Percentiles rank a stretch among this genome's conserved stretches.
phyloP scores from a whole-genome alignment of 2,329 filamentous ascomycete species.

The Verticillium nubilum region DNA sequence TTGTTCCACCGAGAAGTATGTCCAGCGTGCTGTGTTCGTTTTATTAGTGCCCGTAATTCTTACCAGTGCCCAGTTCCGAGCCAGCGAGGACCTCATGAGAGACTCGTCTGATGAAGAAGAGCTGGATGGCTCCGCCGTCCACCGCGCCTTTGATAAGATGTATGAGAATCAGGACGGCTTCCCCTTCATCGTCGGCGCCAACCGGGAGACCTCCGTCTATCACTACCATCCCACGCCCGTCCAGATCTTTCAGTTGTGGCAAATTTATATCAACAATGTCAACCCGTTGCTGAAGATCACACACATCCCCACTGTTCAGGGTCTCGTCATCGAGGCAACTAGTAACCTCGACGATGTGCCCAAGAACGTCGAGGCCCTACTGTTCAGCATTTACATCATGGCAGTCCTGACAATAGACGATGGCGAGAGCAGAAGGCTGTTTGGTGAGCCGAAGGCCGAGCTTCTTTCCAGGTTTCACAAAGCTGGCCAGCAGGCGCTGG shows the following conservation, averaged over 20 bases:
- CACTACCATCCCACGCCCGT: conserved; percentile 48
- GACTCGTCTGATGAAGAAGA: conserved; percentile 55
- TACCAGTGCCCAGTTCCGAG: conserved; percentile 35
- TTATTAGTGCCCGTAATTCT: neutral
- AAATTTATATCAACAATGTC: conserved; percentile 64
- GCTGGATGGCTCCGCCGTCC: conserved; percentile 46
- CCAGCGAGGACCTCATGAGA: conserved; percentile 39
- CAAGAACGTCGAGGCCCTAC: conserved; percentile 56
- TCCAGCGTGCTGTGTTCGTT: neutral
- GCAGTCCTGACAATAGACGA: conserved; percentile 54
- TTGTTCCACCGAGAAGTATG: conserved; percentile 46
- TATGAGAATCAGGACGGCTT: conserved; percentile 52
- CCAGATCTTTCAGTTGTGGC: conserved; percentile 62
- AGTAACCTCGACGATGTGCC: conserved; percentile 48
- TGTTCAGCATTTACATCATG: conserved; percentile 61
- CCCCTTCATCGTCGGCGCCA: conserved; percentile 48
- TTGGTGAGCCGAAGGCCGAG: conserved; percentile 46
- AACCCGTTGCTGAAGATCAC: conserved; percentile 65
- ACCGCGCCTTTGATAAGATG: conserved; percentile 55
- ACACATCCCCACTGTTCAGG: conserved; percentile 60
- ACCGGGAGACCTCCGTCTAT: conserved; percentile 32
- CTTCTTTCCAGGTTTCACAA: conserved; percentile 49
- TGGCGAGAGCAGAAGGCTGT: conserved; percentile 42
- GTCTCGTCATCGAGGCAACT: conserved; percentile 57
- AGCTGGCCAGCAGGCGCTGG: conserved; percentile 58